Conservation (phyloP, 441 rosid genomes). For the Eruca vesicaria region DNA sequence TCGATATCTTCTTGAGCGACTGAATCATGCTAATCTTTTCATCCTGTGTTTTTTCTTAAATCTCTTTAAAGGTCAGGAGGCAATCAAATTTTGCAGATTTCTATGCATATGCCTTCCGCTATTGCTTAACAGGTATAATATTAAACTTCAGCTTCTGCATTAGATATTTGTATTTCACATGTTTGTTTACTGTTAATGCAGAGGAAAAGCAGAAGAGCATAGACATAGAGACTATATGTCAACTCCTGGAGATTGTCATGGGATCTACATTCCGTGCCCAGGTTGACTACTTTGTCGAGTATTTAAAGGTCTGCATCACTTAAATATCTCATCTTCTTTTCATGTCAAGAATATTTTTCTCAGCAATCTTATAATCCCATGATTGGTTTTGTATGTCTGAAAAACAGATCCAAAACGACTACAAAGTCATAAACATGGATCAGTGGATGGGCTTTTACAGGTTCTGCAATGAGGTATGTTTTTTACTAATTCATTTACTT, state of each 20-base stretch:
- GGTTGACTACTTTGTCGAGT: constrained; percentile 75
- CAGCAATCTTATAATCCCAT: neutral
- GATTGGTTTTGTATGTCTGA: neutral
- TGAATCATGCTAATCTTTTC: neutral
- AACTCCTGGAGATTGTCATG: constrained; percentile 75
- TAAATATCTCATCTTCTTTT: neutral
- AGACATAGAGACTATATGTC: constrained; percentile 83
- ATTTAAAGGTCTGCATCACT: constrained; percentile 43
- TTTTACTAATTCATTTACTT: neutral
- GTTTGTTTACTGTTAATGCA: constrained; percentile 34
- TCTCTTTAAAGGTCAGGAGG: constrained; percentile 57
- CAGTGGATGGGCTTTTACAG: constrained; percentile 77
- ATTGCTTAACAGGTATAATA: constrained; percentile 79
- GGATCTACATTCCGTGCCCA: constrained; percentile 67
- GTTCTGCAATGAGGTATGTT: constrained; percentile 73
- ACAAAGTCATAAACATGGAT: constrained; percentile 79
- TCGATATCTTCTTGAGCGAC: constrained; percentile 7
- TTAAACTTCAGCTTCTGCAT: constrained; percentile 7
- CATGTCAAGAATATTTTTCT: neutral
- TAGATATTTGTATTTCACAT: neutral
- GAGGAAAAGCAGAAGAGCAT: constrained; percentile 95
- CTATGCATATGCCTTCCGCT: constrained; percentile 81
- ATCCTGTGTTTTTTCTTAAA: neutral
- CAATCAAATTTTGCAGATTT: constrained; percentile 73
- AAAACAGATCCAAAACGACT: constrained; percentile 58